These are phyloP conservation scores for Sclerotinia borealis DNA, from an alignment of 2,329 filamentous ascomycete genomes.

Conservation along the genomic window DNA sequence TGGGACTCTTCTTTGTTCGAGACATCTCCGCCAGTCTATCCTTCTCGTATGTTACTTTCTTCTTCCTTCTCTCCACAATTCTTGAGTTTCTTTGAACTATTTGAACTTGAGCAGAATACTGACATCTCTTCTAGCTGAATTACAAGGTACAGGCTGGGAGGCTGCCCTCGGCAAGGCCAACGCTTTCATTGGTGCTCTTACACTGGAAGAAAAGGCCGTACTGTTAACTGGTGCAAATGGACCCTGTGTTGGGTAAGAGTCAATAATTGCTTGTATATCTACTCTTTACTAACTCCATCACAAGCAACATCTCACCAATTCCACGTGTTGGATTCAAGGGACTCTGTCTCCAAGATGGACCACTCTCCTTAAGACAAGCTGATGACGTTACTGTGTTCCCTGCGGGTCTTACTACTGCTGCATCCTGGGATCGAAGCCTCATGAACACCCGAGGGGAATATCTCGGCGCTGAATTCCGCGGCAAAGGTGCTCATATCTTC, in stretches of 20 bases:
- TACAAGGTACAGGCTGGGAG: constrained; percentile 44
- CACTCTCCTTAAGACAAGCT: constrained; percentile 61
- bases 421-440: constrained; percentile 60
- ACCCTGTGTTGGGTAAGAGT: constrained; percentile 16
- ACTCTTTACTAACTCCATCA: neutral
- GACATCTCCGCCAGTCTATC: constrained; percentile 21
- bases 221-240: constrained; percentile 20
- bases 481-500: constrained; percentile 69
- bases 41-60: constrained; percentile 22
- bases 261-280: neutral
- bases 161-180: constrained; percentile 65
- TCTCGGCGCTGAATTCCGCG: constrained; percentile 56
- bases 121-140: constrained; percentile 18
- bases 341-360: constrained; percentile 36
- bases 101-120: neutral
- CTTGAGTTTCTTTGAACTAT: too few species aligned
- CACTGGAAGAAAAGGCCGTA: constrained; percentile 64
- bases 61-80: neutral
- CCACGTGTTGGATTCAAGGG: constrained; percentile 24
- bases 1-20: constrained; percentile 8
- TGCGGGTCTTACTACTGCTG: constrained; percentile 59
- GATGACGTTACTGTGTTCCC: constrained; percentile 68
- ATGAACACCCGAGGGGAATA: constrained; percentile 43
- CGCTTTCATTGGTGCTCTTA: constrained; percentile 64
- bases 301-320: constrained; percentile 23